Evolutionary conservation across 106 monocot genomes (phyloP).

Genomic region (Posidonia australis): DNA sequence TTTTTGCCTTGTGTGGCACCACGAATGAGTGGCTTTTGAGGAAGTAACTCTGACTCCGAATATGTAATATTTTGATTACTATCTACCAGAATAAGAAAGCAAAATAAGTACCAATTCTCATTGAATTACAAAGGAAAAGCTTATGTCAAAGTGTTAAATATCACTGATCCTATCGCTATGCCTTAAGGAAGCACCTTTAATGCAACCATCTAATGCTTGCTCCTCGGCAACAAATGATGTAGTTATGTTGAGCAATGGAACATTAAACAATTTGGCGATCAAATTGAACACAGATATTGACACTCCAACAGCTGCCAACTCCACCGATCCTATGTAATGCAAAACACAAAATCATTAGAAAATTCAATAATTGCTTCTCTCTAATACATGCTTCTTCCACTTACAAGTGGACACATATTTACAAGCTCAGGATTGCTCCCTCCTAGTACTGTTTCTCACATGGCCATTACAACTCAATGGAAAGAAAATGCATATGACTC

Average conservation of each 20-base stretch:
- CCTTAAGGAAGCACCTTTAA: background rate
- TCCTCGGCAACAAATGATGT: slow-evolving; percentile 99
- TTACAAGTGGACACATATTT: background rate
- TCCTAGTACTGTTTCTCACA: background rate
- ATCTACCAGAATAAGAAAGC: background rate
- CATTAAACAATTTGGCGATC: slow-evolving; percentile 80
- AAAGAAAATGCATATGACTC: too few relatives aligned
- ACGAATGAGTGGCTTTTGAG: slow-evolving; percentile 2
- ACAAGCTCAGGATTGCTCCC: background rate
- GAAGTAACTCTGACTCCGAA: background rate
- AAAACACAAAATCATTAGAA: background rate
- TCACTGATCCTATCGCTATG: too few relatives aligned
- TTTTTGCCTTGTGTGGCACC: slow-evolving; percentile 25
- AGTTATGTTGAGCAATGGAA: slow-evolving; percentile 87
- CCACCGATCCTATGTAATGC: slow-evolving; percentile 48
- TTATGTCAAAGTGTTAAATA: background rate
- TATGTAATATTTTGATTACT: background rate
- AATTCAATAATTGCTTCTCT: background rate
- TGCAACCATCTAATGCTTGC: slow-evolving; percentile 30
- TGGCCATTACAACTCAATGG: too few relatives aligned
- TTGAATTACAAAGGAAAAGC: background rate
- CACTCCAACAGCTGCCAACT: slow-evolving; percentile 84
- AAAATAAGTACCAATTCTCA: background rate
- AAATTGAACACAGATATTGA: slow-evolving; percentile 91
- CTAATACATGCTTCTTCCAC: background rate